Evolutionary conservation across 129 eudicot genomes (phyloP).

Genomic region (Tagetes erecta): DNA sequence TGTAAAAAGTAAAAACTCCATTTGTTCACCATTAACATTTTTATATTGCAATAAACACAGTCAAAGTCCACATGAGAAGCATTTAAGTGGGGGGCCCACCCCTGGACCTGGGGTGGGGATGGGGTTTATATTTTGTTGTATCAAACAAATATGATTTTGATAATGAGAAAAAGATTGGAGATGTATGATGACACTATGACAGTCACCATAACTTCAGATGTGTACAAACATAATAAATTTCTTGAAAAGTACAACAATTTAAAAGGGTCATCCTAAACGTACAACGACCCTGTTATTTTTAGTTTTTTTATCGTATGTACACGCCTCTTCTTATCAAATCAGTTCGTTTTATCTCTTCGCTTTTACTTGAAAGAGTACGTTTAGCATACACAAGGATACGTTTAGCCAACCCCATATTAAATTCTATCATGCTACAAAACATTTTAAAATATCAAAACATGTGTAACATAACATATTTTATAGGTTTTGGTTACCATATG

Average conservation of each 20-base stretch:
- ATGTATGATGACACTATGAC: neutral
- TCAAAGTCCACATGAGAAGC: neutral
- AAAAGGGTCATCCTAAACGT: too few species aligned
- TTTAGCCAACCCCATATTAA: neutral
- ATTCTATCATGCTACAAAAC: constrained; percentile 6
- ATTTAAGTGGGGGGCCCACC: neutral
- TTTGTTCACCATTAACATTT: neutral
- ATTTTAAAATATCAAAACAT: neutral
- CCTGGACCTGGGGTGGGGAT: neutral
- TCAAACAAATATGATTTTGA: constrained; percentile 10
- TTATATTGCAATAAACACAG: neutral
- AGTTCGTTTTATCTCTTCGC: too few species aligned
- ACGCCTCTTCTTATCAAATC: too few species aligned
- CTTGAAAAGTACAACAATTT: neutral
- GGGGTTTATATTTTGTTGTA: neutral
- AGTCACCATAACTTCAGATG: neutral
- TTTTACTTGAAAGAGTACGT: too few species aligned
- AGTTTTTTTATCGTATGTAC: too few species aligned
- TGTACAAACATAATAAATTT: neutral
- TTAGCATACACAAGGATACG: too few species aligned
- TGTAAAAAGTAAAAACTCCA: neutral
- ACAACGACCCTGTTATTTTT: too few species aligned
- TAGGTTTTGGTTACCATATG: constrained; percentile 52
- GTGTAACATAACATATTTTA: neutral
- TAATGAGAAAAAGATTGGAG: neutral